These are phyloP conservation scores for Oryza longistaminata DNA, from an alignment of 176 grass and related monocot genomes.

Conservation along the genomic window DNA sequence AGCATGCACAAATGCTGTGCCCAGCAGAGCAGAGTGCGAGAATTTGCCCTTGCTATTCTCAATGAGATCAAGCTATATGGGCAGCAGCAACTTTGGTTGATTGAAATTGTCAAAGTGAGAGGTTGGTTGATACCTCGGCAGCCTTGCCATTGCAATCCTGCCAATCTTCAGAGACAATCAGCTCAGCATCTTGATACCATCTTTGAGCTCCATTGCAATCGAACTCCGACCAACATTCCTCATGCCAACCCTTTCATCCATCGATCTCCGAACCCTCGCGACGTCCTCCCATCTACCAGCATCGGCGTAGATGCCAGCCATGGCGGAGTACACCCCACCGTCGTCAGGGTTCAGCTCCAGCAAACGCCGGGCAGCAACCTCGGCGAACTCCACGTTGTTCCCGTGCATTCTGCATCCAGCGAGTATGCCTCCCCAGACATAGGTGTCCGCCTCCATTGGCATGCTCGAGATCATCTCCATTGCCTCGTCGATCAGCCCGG, in stretches of 20 bases:
- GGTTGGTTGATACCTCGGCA: not conserved
- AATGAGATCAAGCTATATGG: not conserved
- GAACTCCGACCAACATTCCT: constrained; percentile 57
- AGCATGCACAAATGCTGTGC: not conserved
- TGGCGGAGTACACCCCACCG: constrained; percentile 59
- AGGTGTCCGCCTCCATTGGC: constrained; percentile 50
- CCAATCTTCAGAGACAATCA: not conserved
- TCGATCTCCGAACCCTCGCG: constrained; percentile 46
- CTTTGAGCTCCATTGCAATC: constrained; percentile 15
- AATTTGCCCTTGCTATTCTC: not conserved
- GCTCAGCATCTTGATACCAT: not conserved
- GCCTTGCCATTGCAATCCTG: not conserved
- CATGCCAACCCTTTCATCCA: constrained; percentile 44
- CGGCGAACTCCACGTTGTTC: constrained; percentile 47
- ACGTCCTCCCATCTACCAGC: constrained; percentile 67
- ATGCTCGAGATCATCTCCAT: constrained; percentile 58
- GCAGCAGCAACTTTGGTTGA: not conserved
- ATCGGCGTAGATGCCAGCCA: constrained; percentile 55
- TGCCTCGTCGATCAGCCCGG: constrained; percentile 52
- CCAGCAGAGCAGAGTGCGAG: not conserved
- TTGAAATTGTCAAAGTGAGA: not conserved
- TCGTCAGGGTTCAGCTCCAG: constrained; percentile 51
- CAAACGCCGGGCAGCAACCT: constrained; percentile 51
- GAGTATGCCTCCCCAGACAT: constrained; percentile 68
- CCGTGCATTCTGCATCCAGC: constrained; percentile 62